Conservation (phyloP, 805 yeast genomes). For the Vanderwaltozyma yarrowii region DNA sequence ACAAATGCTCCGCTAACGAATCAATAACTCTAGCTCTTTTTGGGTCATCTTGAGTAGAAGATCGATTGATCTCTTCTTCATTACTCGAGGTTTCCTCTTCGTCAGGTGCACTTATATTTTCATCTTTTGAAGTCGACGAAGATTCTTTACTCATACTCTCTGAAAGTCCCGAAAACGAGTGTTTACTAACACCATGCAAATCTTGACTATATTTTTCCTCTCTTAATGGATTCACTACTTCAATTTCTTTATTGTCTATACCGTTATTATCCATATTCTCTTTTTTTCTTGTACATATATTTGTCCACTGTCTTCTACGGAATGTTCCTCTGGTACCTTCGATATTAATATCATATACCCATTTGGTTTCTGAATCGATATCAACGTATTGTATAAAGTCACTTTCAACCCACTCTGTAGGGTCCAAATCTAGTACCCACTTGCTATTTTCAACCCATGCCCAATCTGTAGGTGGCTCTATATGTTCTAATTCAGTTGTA, state of each 20-base stretch:
- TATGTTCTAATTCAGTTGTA: constrained; percentile 22
- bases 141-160: too few relatives aligned
- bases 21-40: too few relatives aligned
- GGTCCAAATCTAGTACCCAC: constrained; percentile 63
- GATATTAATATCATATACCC: constrained; percentile 62
- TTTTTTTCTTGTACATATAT: constrained; percentile 28
- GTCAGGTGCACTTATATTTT: too few relatives aligned
- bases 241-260: constrained; percentile 2
- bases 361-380: constrained; percentile 66
- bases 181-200: constrained; percentile 17
- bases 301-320: constrained; percentile 62
- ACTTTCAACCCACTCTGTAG: constrained; percentile 50
- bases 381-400: constrained; percentile 45
- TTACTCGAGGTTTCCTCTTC: too few relatives aligned
- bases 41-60: too few relatives aligned
- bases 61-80: too few relatives aligned
- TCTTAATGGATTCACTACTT: constrained; percentile 14
- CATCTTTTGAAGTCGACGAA: too few relatives aligned
- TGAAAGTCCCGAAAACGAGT: constrained; percentile 23
- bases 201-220: constrained; percentile 5
- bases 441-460: constrained; percentile 33
- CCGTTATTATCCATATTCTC: constrained; percentile 4
- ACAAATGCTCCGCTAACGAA: too few relatives aligned
- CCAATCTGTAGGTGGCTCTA: constrained; percentile 55
- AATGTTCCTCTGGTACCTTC: constrained; percentile 29